Evolutionary conservation across 2,329 filamentous ascomycete genomes (phyloP).

Genomic region (Cytospora piceicola): DNA sequence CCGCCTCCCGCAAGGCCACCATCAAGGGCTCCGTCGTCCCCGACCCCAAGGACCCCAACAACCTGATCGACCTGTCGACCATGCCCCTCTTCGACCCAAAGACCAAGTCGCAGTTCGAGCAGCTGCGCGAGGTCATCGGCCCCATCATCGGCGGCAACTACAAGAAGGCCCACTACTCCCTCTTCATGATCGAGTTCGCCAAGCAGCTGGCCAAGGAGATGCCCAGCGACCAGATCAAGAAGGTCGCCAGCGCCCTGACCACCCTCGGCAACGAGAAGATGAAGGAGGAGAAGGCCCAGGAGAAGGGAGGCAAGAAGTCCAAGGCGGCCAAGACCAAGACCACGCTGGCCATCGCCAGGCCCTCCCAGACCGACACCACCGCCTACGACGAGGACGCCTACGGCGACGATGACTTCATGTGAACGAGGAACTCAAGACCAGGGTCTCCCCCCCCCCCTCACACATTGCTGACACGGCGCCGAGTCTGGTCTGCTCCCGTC

Average conservation of each 20-base stretch:
- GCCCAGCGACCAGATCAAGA: constrained; percentile 94
- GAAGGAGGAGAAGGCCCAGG: constrained; percentile 94
- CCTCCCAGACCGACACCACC: constrained; percentile 65
- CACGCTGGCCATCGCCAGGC: constrained; percentile 69
- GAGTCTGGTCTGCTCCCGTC: neutral
- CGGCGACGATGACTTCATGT: constrained; percentile 65
- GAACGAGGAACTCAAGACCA: constrained; percentile 9
- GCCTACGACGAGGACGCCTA: constrained; percentile 76
- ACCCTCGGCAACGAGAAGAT: constrained; percentile 95
- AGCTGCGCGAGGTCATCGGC: constrained; percentile 75
- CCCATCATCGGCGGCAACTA: constrained; percentile 75
- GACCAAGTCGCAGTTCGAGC: constrained; percentile 84
- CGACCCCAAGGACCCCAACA: constrained; percentile 73
- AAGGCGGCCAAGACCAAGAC: constrained; percentile 98
- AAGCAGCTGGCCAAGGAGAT: constrained; percentile 88
- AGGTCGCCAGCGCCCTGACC: constrained; percentile 86
- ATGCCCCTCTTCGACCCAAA: constrained; percentile 87
- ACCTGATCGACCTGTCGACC: constrained; percentile 77
- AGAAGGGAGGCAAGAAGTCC: constrained; percentile 94
- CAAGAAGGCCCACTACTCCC: constrained; percentile 87
- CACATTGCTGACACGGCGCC: constrained; percentile 6
- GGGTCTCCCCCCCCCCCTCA: too few relatives aligned
- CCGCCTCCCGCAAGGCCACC: constrained; percentile 67
- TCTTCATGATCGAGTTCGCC: constrained; percentile 89
- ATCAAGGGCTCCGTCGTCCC: constrained; percentile 65